Evolutionary conservation across 331 rosid species (phyloP), one percentile per base, ranked within the genome.

Genomic region (Spiraea crenata): DNA sequence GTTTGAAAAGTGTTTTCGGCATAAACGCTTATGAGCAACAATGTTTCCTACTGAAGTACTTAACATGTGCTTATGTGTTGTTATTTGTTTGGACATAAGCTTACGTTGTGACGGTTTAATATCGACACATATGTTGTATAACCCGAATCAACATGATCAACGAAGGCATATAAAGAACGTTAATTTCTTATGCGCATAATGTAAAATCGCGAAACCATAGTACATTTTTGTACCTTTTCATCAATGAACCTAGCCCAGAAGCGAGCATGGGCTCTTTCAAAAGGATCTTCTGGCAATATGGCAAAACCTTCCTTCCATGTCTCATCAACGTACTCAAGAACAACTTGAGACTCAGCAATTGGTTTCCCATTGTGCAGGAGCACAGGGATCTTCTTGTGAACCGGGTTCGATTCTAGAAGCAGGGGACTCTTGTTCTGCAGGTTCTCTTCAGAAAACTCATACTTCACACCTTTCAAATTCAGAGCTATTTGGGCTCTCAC

Each of bases 321-420:
- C 50, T 68, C 52, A 54, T 68, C 73, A 44, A 69, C 25, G 34
- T 69, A 69, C 6, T 69, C 74, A 42, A 42, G 55, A 69, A 69
- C 25, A 16, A 69, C 41, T 3, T 5, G 25, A 25, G 74, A 69
- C 65, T 69, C 74, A 19, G 65, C 64, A 40, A 69, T 69, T 14
- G 74, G 64, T 14, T 57, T 69, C 7, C 39, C 55, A 25, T 14
- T 56, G 74, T 69, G 74, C 7, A 69, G 25, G 0, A 42, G 34
- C 74, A 69, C 55, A 14, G 55, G 92, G 25, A 86, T 71, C 79
- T 84, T 86, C 72, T 84, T 83, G 70, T 86, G 59, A 71, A 84
- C 25, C 0, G 96, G 96, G 41, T 86, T 90, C 71, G 78, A 82
- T 47, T 76, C 72, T 9, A 88, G 62, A 16, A 90, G 89, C 39